Percentiles rank a stretch among this genome's conserved stretches.
These are phyloP conservation scores for Carallia brachiata DNA, from an alignment of 345 rosid species.

Conservation along the genomic window DNA sequence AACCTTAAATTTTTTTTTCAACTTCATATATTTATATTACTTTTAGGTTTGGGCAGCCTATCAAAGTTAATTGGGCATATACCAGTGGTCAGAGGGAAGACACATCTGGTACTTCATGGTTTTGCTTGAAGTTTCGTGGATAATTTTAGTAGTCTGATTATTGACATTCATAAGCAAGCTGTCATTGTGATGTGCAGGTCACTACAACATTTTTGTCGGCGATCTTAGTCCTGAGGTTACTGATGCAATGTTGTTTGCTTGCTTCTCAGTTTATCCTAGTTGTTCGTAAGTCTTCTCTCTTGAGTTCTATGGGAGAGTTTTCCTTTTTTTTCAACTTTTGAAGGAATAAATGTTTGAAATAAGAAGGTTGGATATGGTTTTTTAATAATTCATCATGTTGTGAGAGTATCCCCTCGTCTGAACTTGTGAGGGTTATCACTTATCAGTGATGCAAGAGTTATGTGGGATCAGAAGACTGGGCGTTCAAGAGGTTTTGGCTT, in stretches of 20 bases:
- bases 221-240: conserved; percentile 99
- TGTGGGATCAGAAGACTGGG: conserved; percentile 99
- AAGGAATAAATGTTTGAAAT: neutral
- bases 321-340: neutral
- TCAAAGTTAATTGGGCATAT: conserved; percentile 99
- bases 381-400: conserved; percentile 13
- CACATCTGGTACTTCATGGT: conserved; percentile 66
- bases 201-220: conserved; percentile 92
- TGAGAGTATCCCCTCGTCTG: neutral
- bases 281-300: conserved; percentile 71
- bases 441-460: conserved; percentile 47
- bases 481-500: conserved; percentile 98
- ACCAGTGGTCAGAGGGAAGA: conserved; percentile 98
- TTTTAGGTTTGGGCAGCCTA: conserved; percentile 96
- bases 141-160: conserved; percentile 7
- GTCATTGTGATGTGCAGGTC: conserved; percentile 44
- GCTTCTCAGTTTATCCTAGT: conserved; percentile 85
- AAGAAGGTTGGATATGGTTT: neutral
- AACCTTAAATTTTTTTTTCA: neutral
- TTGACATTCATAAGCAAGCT: conserved; percentile 8
- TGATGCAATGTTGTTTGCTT: conserved; percentile 82
- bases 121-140: conserved; percentile 3
- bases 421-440: conserved; percentile 17
- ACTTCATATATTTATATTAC: conserved; percentile 12
- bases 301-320: neutral